These are phyloP conservation scores for Capsicum baccatum DNA, from an alignment of 257 asterid species.

Conservation along the genomic window DNA sequence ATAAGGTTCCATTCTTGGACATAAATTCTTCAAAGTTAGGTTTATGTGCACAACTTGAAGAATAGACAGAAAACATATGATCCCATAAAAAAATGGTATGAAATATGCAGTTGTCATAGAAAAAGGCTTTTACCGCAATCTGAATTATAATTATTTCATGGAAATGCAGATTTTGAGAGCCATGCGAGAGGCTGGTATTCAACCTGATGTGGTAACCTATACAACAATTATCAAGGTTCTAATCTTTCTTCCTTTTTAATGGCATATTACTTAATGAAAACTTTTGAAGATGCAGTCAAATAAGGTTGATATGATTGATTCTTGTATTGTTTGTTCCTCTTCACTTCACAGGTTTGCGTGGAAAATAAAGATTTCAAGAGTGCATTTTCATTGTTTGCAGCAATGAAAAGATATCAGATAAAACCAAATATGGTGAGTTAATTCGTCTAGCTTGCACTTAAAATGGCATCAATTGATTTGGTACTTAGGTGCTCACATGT, in stretches of 20 bases:
- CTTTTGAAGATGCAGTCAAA: slow-evolving; percentile 24
- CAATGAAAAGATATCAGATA: slow-evolving; percentile 78
- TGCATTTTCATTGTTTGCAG: slow-evolving; percentile 69
- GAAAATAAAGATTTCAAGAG: slow-evolving; percentile 60
- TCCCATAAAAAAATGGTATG: neutral
- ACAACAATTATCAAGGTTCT: slow-evolving; percentile 91
- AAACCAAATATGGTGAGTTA: slow-evolving; percentile 79
- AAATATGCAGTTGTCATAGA: neutral
- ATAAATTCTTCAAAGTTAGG: neutral
- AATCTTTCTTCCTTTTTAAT: slow-evolving; percentile 29
- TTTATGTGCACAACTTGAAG: neutral
- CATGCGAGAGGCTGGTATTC: slow-evolving; percentile 79
- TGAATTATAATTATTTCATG: slow-evolving; percentile 35
- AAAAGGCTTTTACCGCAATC: neutral
- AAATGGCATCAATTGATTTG: neutral
- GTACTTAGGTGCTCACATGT: neutral
- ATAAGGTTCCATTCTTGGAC: neutral
- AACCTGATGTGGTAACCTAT: slow-evolving; percentile 86
- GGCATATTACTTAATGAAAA: slow-evolving; percentile 15
- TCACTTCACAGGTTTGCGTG: slow-evolving; percentile 74
- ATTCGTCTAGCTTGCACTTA: neutral
- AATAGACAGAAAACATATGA: neutral
- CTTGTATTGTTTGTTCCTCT: slow-evolving; percentile 33
- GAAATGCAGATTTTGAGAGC: slow-evolving; percentile 76
- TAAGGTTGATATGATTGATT: slow-evolving; percentile 25